phyloP scores from a whole-genome alignment of 169 alveolate species.

The Plasmodium malariae region DNA sequence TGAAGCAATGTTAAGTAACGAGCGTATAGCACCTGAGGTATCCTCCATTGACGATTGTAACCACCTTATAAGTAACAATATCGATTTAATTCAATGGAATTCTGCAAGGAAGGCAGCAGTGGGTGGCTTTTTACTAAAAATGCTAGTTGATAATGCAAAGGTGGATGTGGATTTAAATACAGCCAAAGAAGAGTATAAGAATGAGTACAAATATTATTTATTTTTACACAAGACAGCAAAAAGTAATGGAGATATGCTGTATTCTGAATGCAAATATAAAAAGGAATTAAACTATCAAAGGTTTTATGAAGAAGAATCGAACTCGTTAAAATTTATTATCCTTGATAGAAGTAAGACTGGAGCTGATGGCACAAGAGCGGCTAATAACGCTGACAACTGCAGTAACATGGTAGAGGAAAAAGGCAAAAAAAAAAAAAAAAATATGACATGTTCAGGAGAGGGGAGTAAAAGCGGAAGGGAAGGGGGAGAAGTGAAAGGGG shows the following conservation, averaged over 20 bases:
- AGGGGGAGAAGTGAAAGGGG: no score
- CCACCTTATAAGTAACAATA: neutral
- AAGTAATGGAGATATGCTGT: constrained; percentile 1
- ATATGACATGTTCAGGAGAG: neutral
- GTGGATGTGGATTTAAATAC: constrained; percentile 82
- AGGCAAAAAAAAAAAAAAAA: constrained; percentile 50
- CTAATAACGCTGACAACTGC: neutral
- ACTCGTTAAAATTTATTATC: constrained; percentile 68
- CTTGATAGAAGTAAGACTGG: constrained; percentile 31
- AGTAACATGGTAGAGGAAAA: constrained; percentile 32
- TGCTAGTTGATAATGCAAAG: constrained; percentile 81
- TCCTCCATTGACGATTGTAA: constrained; percentile 17
- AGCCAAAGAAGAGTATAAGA: constrained; percentile 80
- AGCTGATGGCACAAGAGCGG: constrained; percentile 5
- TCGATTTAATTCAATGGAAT: constrained; percentile 82
- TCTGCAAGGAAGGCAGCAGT: constrained; percentile 82
- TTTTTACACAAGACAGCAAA: constrained; percentile 62
- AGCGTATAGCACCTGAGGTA: no score
- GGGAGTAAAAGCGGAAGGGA: no score
- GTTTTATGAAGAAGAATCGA: constrained; percentile 58
- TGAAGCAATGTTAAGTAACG: no score
- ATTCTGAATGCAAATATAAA: constrained; percentile 58
- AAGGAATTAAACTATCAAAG: constrained; percentile 63
- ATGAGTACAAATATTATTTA: constrained; percentile 73
- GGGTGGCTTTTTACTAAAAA: constrained; percentile 83